Base-by-base conservation (phyloP, 2,329 filamentous ascomycete species). In the Volutella citrinella region DNA sequence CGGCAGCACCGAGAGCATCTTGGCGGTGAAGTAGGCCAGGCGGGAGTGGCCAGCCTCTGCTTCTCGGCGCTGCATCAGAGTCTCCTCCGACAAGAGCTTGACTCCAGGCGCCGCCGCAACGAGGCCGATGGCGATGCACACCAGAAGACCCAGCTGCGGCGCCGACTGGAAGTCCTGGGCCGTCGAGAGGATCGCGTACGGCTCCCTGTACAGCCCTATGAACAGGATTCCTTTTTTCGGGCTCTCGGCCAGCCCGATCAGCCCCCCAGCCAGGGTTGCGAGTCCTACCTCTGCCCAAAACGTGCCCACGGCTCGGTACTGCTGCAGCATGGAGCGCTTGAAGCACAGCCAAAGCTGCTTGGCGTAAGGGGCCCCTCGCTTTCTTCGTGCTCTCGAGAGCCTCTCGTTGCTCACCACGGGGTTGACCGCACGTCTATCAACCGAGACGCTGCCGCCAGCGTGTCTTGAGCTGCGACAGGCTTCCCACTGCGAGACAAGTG, bases 201-300 rank as follows among this genome's bases (percentile, higher is more conserved):
- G 70, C 9, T 51, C 46, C 14, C 68, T 65, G 51, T 70, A 78
- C 4, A 74, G 60, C 2, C 75, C 74, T 9, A 61, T 63, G 57
- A 79, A 79, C 19, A 76, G 56, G 7, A 72, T 62, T 4, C 76
- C 76, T 10, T 72, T 61, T 19, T 66, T 62, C 12, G 64, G 59
- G 30, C 69, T 63, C 40, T 74, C 59, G 1, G 74, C 70, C 2
- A 80, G 61, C 1, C 76, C 76, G 7, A 80, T 71, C 5, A 80
- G 56, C 8, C 68, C 57, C 4, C 75, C 76, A 0, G 74, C 69
- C 3, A 78, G 52, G 1, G 64, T 63, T 6, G 70, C 71, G 21
- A 78, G 64, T 7, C 61, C 67, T 40, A 79, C 66, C 50, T 80
- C 76, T 36, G 75, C 72, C 50, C 65, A 68, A 52, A 79, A 69